Conservation (phyloP, 352 stramenopile species). For the Thraustotheca clavata region DNA sequence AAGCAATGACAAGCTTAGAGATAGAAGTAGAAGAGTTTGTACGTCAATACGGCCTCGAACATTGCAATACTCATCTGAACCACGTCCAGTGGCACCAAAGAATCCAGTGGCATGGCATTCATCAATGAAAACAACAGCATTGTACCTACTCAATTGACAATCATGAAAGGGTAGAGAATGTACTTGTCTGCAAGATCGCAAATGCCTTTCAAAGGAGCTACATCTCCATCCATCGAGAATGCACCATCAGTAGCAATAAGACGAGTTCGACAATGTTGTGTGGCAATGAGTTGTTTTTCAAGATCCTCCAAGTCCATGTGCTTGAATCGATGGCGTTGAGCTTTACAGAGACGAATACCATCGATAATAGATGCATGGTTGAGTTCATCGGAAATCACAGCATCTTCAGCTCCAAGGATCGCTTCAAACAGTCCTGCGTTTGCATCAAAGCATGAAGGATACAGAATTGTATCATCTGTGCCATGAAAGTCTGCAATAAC, state of each 20-base stretch:
- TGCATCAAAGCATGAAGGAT: slow-evolving; percentile 91
- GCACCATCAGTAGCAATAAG: slow-evolving; percentile 92
- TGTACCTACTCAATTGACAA: slow-evolving; percentile 42
- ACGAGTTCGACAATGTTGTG: slow-evolving; percentile 84
- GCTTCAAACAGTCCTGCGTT: slow-evolving; percentile 90
- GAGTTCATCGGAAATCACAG: slow-evolving; percentile 90
- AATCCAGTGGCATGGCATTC: slow-evolving; percentile 93
- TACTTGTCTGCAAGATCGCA: slow-evolving; percentile 78
- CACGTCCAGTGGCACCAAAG: slow-evolving; percentile 86
- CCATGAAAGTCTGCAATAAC: slow-evolving; percentile 90
- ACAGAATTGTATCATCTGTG: slow-evolving; percentile 92
- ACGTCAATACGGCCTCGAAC: slow-evolving; percentile 80
- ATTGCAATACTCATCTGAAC: slow-evolving; percentile 88
- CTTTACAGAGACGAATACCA: slow-evolving; percentile 90
- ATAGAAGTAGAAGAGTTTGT: neutral
- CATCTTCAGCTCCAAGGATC: slow-evolving; percentile 82
- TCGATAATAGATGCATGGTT: slow-evolving; percentile 95
- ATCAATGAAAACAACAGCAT: slow-evolving; percentile 90
- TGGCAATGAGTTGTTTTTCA: slow-evolving; percentile 81
- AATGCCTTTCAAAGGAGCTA: slow-evolving; percentile 87
- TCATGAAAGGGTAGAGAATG: neutral
- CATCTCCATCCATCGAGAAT: slow-evolving; percentile 94
- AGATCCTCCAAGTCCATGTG: slow-evolving; percentile 91
- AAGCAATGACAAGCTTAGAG: neutral
- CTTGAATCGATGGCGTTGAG: slow-evolving; percentile 88